Evolutionary conservation across 352 stramenopile species (phyloP), one percentile per base, ranked within the genome.

Genomic region (Phytophthora pini): DNA sequence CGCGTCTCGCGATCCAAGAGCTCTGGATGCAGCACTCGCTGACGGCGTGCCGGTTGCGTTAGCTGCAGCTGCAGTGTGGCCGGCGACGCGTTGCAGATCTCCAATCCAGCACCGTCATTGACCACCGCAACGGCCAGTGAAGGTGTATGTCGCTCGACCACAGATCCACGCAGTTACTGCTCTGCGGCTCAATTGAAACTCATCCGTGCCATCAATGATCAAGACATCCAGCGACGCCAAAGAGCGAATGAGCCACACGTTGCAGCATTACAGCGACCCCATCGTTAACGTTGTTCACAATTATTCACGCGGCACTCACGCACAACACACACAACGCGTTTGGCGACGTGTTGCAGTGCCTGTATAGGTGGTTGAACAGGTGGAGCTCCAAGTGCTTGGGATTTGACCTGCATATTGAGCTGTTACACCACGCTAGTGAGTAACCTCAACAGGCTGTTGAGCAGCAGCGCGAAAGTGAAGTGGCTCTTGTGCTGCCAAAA

Each of bases 391-490:
- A n/a, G 13, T 27, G 29, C 36, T 38, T 44, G 31, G 41, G 46
- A 70, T 65, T 69, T 69, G 61, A 69, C n/a, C 61, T 54, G 38
- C 45, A 32, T 40, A 46, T 58, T 65, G 27, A 48, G 53, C 45
- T 64, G 49, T 66, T 55, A 26, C 27, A 27, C 29, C 22, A 46
- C 40, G 34, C 8, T 34, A 12, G 58, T 66, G 44, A 61, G 58
- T 68, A 63, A 68, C 52, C 20, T 58, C n/a, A 49, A 49, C 36
- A 20, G 17, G 17, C 17, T 20, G 17, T 20, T 20, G 17, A 20
- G 17, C 17, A 39, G 38, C 45, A 69, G 5, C 53, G 45, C 29
- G 53, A 68, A 52, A 60, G 38, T 17, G 10, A 55, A 57, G 58
- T 59, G 46, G 46, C 53, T 52, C 61, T 68, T 26, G 45, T 64